phyloP scores from a whole-genome alignment of 2,329 filamentous ascomycete genomes.

The Hymenotorrendiella dingleyae region DNA sequence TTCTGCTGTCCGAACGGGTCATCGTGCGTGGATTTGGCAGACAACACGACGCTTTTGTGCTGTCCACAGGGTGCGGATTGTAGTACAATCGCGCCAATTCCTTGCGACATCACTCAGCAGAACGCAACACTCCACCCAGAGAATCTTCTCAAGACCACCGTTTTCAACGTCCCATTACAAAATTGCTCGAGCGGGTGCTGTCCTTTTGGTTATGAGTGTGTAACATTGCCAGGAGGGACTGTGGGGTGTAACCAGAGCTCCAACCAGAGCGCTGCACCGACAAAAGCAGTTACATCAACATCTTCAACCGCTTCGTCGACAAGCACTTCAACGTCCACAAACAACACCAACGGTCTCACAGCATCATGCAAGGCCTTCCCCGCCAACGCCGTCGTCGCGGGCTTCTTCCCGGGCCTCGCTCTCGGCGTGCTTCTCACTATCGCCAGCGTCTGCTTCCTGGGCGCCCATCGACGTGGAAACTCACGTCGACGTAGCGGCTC shows the following conservation, averaged over 20 bases:
- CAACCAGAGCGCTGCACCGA: constrained; percentile 39
- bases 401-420: constrained; percentile 39
- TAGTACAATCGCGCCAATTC: constrained; percentile 54
- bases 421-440: constrained; percentile 41
- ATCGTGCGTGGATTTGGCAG: constrained; percentile 56
- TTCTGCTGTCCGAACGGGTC: constrained; percentile 59
- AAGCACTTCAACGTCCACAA: constrained; percentile 22
- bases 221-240: no score
- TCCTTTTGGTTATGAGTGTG: constrained; percentile 66
- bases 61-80: constrained; percentile 58
- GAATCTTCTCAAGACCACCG: constrained; percentile 60
- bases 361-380: constrained; percentile 24
- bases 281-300: constrained; percentile 17
- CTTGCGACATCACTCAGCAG: constrained; percentile 57
- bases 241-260: constrained; percentile 45
- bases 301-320: constrained; percentile 15
- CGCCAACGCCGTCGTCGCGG: constrained; percentile 19
- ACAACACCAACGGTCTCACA: constrained; percentile 5
- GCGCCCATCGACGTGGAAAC: constrained; percentile 13
- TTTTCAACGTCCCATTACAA: constrained; percentile 48
- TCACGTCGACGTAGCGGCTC: constrained; percentile 31
- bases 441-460: constrained; percentile 34
- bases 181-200: constrained; percentile 60
- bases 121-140: constrained; percentile 50
- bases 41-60: constrained; percentile 62